phyloP scores from a whole-genome alignment of 768 basidiomycete species.

The Lactifluus echinatus region DNA sequence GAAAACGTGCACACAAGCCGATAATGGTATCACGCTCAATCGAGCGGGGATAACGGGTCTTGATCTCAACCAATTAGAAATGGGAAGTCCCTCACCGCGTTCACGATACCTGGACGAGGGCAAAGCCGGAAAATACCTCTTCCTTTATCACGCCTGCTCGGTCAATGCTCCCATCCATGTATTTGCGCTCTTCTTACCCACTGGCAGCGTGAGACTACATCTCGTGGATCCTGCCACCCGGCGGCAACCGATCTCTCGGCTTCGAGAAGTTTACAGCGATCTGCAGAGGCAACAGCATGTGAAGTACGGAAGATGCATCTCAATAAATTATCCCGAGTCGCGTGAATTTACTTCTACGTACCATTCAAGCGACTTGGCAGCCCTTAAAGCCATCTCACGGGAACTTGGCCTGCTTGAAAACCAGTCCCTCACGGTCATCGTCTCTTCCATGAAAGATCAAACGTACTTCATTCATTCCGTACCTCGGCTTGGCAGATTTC shows the following conservation, averaged over 20 bases:
- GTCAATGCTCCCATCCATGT: slow-evolving; percentile 70
- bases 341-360: slow-evolving; percentile 62
- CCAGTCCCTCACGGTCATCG: slow-evolving; percentile 63
- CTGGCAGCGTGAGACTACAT: slow-evolving; percentile 63
- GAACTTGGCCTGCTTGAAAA: slow-evolving; percentile 74
- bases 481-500: slow-evolving; percentile 73
- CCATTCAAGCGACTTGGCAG: slow-evolving; percentile 68
- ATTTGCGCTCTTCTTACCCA: slow-evolving; percentile 79
- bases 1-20: slow-evolving; percentile 65
- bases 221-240: slow-evolving; percentile 87
- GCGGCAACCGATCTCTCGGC: slow-evolving; percentile 69
- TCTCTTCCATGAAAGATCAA: slow-evolving; percentile 82
- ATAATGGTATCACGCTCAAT: slow-evolving; percentile 63
- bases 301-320: slow-evolving; percentile 33
- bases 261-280: slow-evolving; percentile 67
- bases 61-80: slow-evolving; percentile 74
- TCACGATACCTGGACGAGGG: slow-evolving; percentile 71
- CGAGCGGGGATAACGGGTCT: slow-evolving; percentile 76
- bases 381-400: slow-evolving; percentile 78
- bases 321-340: slow-evolving; percentile 56
- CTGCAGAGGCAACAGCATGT: slow-evolving; percentile 44
- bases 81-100: slow-evolving; percentile 45
- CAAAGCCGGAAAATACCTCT: slow-evolving; percentile 61
- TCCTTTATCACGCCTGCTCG: slow-evolving; percentile 82
- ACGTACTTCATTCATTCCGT: slow-evolving; percentile 70